These are phyloP conservation scores for Nakaseomyces uthaithaninus DNA, from an alignment of 1,139 yeast species.

Conservation along the genomic window DNA sequence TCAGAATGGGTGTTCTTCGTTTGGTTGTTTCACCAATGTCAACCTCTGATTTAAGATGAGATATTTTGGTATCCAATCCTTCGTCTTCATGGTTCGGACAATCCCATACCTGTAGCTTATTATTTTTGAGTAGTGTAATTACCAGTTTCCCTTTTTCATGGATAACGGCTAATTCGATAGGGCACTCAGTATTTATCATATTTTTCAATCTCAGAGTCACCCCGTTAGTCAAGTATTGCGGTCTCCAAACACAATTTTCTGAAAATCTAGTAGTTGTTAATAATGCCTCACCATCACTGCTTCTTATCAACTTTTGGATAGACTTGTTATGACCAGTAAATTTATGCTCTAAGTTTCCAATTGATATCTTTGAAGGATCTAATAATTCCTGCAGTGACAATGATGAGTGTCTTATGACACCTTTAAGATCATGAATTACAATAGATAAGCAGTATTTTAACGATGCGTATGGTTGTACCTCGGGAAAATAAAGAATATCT, in stretches of 20 bases:
- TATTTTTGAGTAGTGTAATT: constrained; percentile 37
- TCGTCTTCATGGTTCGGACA: constrained; percentile 33
- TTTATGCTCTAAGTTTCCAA: constrained; percentile 39
- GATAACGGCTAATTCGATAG: constrained; percentile 44
- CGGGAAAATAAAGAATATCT: constrained; percentile 31
- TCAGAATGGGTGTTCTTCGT: constrained; percentile 33
- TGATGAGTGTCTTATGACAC: constrained; percentile 42
- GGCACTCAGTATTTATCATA: constrained; percentile 32
- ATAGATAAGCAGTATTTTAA: constrained; percentile 34
- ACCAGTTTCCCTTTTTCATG: constrained; percentile 47
- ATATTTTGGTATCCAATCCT: constrained; percentile 15
- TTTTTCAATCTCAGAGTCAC: constrained; percentile 32
- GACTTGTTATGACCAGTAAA: constrained; percentile 85
- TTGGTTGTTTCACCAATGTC: constrained; percentile 12
- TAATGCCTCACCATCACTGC: constrained; percentile 52
- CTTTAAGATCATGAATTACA: constrained; percentile 43
- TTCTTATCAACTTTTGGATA: constrained; percentile 55
- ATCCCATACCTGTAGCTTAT: constrained; percentile 54
- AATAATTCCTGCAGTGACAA: constrained; percentile 35
- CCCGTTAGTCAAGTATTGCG: constrained; percentile 28
- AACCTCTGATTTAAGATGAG: constrained; percentile 19
- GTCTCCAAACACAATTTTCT: constrained; percentile 60
- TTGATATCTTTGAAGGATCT: constrained; percentile 17
- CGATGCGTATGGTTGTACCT: constrained; percentile 27
- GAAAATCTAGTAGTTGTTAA: constrained; percentile 44